These are phyloP conservation scores for Phellinidium pouzarii DNA, from an alignment of 1,284 basidiomycete genomes.

Conservation along the genomic window DNA sequence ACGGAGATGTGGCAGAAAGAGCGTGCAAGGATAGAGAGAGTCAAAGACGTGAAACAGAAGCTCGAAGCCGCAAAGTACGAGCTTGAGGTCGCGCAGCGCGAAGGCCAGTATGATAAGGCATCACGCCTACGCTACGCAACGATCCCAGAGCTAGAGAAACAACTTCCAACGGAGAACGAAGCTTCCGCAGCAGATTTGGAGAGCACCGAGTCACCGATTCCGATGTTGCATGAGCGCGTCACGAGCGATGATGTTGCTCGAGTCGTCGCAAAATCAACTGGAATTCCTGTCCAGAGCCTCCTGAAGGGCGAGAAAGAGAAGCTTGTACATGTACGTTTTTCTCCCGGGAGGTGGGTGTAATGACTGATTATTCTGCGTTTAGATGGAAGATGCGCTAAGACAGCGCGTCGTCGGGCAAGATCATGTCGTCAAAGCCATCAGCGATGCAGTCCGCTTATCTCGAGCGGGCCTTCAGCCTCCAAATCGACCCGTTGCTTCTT, in stretches of 20 bases:
- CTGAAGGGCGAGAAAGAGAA: conserved; percentile 88
- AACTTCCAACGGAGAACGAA: conserved; percentile 64
- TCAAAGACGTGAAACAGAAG: conserved; percentile 72
- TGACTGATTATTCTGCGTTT: conserved; percentile 8
- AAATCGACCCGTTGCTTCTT: conserved; percentile 83
- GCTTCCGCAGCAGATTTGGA: conserved; percentile 34
- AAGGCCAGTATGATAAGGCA: conserved; percentile 78
- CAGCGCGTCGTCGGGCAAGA: conserved; percentile 85
- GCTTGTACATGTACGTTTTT: conserved; percentile 67
- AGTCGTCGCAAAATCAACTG: conserved; percentile 85
- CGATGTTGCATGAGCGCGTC: conserved; percentile 81
- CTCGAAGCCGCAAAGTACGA: conserved; percentile 84
- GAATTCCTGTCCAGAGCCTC: conserved; percentile 86
- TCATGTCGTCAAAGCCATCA: conserved; percentile 72
- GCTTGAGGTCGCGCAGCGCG: conserved; percentile 82
- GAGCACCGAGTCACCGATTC: conserved; percentile 30
- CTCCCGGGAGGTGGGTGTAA: neutral
- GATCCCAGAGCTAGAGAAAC: conserved; percentile 75
- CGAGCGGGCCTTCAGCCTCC: conserved; percentile 85
- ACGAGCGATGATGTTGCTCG: conserved; percentile 84
- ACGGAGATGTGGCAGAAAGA: conserved; percentile 77
- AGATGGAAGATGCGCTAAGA: conserved; percentile 82
- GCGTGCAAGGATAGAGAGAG: conserved; percentile 65
- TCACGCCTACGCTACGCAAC: conserved; percentile 77
- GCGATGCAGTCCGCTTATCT: conserved; percentile 86